Evolutionary conservation across 2,329 filamentous ascomycete genomes (phyloP), one percentile per base, ranked within the genome.

Genomic region (Alternaria gansuensis): DNA sequence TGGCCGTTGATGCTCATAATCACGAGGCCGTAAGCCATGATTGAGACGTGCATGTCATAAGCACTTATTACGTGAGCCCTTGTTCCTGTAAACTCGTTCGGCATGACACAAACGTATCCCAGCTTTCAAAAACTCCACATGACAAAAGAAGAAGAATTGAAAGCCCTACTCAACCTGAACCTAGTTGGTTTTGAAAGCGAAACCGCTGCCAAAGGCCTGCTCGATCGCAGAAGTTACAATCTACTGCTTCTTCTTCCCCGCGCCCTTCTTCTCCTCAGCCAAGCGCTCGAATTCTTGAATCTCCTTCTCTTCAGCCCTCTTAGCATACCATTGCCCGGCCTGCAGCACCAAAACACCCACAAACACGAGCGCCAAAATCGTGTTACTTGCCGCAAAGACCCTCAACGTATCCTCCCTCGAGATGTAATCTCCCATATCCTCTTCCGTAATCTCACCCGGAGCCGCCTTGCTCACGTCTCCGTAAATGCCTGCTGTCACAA

Each of bases 241-340:
- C 45, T 59, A 73, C 61, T 75, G 71, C 71, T 75, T 77, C 73
- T 77, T 77, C 66, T 75, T 75, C 0, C 71, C 71, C 39, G 62
- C 62, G 2, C 43, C 60, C 66, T 75, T 76, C 66, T 70, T 71
- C 62, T 74, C 72, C 31, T 64, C 69, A 34, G 67, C 70, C 57
- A 77, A 76, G 70, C 78, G 80, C 78, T 88, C 85, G 64, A 89
- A 83, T 75, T 87, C 85, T 73, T 86, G 87, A 55, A 85, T 83
- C 78, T 97, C 93, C 76, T 93, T 90, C 72, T 85, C 84, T 79
- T 98, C 93, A 81, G 96, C 96, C 75, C 91, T 86, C 85, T 98
- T 93, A 26, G 95, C 95, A 81, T 99, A 99, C 95, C 94, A 98
- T 84, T 98, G 92, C 10, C 95, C 95, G 21, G 92, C 92, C 86